Percentiles rank a stretch among this genome's conserved stretches.
Conservation (phyloP, 495 filamentous ascomycete species). For the Parmelia sp. region DNA sequence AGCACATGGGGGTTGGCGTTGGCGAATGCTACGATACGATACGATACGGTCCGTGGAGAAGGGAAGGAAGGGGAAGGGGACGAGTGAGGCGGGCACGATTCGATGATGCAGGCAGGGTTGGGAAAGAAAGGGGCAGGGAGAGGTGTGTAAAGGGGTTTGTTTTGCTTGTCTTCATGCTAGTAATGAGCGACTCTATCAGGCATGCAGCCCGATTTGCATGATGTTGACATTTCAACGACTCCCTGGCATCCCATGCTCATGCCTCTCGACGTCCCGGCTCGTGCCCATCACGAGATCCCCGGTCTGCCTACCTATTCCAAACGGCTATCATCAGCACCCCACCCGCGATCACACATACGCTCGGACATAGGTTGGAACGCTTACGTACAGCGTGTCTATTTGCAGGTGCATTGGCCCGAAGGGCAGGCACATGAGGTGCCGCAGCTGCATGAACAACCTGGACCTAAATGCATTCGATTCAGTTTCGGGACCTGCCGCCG, state of each 20-base stretch:
- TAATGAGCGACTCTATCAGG: too few relatives aligned
- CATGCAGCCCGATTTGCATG: too few relatives aligned
- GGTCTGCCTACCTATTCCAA: not conserved
- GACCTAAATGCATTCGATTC: conserved; percentile 18
- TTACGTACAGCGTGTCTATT: conserved; percentile 14
- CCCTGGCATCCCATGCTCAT: too few relatives aligned
- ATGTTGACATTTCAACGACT: too few relatives aligned
- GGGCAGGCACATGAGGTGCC: conserved; percentile 26
- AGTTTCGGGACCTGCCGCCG: too few relatives aligned
- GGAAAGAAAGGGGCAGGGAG: too few relatives aligned
- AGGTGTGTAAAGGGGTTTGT: too few relatives aligned
- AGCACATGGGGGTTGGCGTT: not conserved
- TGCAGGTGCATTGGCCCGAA: conserved; percentile 26
- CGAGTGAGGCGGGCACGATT: not conserved
- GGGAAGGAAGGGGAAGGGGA: too few relatives aligned
- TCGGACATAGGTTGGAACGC: too few relatives aligned
- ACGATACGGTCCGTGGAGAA: not conserved
- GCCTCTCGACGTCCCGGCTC: too few relatives aligned
- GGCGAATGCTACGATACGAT: not conserved
- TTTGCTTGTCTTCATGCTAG: too few relatives aligned
- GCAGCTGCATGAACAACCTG: conserved; percentile 28
- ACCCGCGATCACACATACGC: not conserved
- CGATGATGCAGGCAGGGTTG: not conserved
- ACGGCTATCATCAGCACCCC: too few relatives aligned
- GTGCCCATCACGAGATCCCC: not conserved